phyloP scores from a whole-genome alignment of 306 rosid genomes.

The Quillaja saponaria region DNA sequence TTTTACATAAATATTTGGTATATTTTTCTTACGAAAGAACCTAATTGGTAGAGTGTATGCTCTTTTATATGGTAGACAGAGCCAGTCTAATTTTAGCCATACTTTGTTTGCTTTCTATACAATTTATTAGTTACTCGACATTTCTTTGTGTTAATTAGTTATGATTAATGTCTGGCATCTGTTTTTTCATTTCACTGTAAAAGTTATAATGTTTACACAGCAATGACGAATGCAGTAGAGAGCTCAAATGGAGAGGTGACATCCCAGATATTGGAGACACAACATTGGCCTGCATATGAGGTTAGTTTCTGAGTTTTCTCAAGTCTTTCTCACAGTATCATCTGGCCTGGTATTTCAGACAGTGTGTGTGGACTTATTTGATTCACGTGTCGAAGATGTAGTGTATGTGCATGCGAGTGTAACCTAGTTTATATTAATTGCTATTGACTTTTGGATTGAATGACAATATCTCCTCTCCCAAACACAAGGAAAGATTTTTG shows the following conservation, averaged over 20 bases:
- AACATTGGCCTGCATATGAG: constrained; percentile 55
- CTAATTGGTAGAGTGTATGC: not conserved
- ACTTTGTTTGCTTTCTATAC: not conserved
- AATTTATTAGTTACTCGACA: too few species aligned
- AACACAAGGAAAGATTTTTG: too few species aligned
- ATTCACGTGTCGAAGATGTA: not conserved
- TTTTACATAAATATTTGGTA: too few species aligned
- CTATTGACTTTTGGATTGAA: too few species aligned
- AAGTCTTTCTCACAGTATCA: not conserved
- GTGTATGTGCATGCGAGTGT: constrained; percentile 1
- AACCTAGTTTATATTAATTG: too few species aligned
- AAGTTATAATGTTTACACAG: constrained; percentile 31
- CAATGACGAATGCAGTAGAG: constrained; percentile 47
- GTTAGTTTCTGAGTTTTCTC: constrained; percentile 44
- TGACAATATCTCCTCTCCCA: too few species aligned
- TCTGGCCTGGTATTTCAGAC: not conserved
- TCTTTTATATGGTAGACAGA: not conserved
- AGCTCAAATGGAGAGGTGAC: constrained; percentile 49
- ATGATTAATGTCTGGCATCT: too few species aligned
- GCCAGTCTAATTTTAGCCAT: not conserved
- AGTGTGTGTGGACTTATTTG: constrained; percentile 20
- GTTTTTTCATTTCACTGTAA: not conserved
- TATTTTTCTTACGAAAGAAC: too few species aligned
- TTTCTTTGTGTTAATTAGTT: too few species aligned
- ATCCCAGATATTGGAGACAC: constrained; percentile 49